Percentiles rank a stretch among this genome's conserved stretches.
Evolutionary conservation across 495 filamentous ascomycete species (phyloP).

Genomic region (Cenococcum geophilum): DNA sequence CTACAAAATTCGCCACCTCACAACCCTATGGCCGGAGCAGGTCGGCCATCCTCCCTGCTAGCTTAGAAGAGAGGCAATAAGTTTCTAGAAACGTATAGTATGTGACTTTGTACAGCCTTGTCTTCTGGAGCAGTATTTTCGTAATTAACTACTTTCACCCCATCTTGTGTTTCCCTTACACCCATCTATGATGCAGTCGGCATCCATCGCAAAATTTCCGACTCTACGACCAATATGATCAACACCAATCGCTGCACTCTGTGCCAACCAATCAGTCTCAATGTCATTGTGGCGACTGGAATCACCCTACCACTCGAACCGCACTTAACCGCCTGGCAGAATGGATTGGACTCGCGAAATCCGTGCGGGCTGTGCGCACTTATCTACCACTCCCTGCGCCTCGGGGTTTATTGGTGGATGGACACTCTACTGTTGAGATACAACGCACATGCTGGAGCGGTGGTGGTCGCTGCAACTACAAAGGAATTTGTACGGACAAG

Average conservation of each 20-base stretch:
- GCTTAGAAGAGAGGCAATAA: no score
- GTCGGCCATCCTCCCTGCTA: no score
- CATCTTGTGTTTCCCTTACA: no score
- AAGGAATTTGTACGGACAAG: neutral
- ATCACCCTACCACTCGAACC: conserved; percentile 7
- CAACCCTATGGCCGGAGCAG: no score
- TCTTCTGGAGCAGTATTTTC: no score
- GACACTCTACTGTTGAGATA: neutral
- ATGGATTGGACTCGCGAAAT: neutral
- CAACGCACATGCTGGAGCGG: neutral
- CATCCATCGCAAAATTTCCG: no score
- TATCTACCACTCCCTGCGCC: neutral
- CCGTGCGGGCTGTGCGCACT: neutral
- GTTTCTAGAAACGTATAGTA: no score
- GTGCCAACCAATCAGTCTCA: conserved; percentile 4
- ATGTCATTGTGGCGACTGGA: conserved; percentile 2
- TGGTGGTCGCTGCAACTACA: neutral
- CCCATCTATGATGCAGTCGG: no score
- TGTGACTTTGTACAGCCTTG: no score
- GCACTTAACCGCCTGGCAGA: neutral
- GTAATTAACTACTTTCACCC: no score
- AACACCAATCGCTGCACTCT: conserved; percentile 3
- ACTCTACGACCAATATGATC: no score
- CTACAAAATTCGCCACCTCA: no score
- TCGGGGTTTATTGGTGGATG: neutral